A percentile compares a stretch with the other conserved stretches of the same genome.
These are phyloP conservation scores for Microdochium paspali DNA, from an alignment of 2,329 filamentous ascomycete species.

Conservation along the genomic window DNA sequence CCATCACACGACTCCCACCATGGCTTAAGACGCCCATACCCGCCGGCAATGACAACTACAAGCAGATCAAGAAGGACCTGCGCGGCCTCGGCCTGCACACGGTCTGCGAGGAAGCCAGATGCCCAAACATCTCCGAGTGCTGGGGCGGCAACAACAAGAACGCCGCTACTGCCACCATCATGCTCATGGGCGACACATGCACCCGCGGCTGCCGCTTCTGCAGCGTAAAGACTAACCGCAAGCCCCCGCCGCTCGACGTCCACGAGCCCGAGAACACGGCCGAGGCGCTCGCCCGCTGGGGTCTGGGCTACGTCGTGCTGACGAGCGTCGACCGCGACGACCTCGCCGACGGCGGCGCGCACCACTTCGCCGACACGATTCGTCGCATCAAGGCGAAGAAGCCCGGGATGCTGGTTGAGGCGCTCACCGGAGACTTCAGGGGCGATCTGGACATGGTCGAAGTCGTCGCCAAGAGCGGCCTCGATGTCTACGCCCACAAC, in stretches of 20 bases:
- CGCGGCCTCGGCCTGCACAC: constrained; percentile 86
- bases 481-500: constrained; percentile 97
- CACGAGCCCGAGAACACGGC: constrained; percentile 97
- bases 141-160: constrained; percentile 89
- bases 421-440: constrained; percentile 76
- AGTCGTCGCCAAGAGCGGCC: constrained; percentile 73
- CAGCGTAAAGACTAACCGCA: constrained; percentile 81
- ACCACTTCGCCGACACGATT: constrained; percentile 89
- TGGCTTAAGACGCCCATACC: constrained; percentile 98
- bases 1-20: constrained; percentile 67
- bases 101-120: constrained; percentile 94
- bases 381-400: constrained; percentile 84
- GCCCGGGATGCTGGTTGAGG: constrained; percentile 69
- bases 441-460: constrained; percentile 83
- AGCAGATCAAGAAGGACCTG: constrained; percentile 89
- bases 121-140: constrained; percentile 95
- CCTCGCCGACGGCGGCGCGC: constrained; percentile 75
- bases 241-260: constrained; percentile 72
- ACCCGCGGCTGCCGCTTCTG: constrained; percentile 95
- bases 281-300: constrained; percentile 87
- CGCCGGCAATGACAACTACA: constrained; percentile 70
- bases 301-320: constrained; percentile 88
- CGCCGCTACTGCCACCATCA: constrained; percentile 92
- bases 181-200: constrained; percentile 98
- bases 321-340: constrained; percentile 94